Base-by-base conservation (phyloP, 305 asterid species). In the Plantago rigida region DNA sequence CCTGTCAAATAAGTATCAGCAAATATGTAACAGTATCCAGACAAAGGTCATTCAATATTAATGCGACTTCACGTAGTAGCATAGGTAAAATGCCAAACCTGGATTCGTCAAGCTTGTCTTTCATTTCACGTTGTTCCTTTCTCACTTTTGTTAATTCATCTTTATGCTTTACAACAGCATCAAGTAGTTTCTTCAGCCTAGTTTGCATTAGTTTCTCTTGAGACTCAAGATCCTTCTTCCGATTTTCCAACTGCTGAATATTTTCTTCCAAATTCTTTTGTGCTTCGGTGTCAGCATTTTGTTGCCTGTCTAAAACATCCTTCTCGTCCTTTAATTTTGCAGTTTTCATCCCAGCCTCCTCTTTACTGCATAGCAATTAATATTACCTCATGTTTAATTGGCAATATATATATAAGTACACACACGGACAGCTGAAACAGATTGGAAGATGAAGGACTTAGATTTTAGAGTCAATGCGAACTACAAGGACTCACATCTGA, bases 291-390 rank as follows among this genome's bases (percentile, higher is more conserved):
- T 89, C 97, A 75, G 92, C 96, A 76, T 86, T 84, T 54, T 93
- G 97, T 76, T 93, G 94, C 81, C 99, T 75, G 69, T 93, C 99
- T 75, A 84, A 79, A 51, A 87, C 89, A 86, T 93, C 99, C 77
- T 93, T 89, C 82, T 93, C 99, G 58, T 84, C 96, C 74, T 87
- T 89, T 62, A 93, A 63, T 73, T 85, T 93, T 15, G 97, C 92
- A 79, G 99, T 93, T 85, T 80, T 81, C 86, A 80, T 89, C 66
- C 97, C 99, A 69, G 99, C 99, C 84, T 89, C 92, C 78, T 89
- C 99, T 79, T 93, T 89, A 71, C 99, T 93, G 87, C 77, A 78
- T 56, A 70, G 78, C 12, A 57, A 62, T 57, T 63, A 69, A 51
- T 47, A 56, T 36, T 26, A 56, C 42, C 41, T 31, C 67, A 49